Conservation (phyloP, 805 yeast genomes). For the Yarrowia keelungensis region DNA sequence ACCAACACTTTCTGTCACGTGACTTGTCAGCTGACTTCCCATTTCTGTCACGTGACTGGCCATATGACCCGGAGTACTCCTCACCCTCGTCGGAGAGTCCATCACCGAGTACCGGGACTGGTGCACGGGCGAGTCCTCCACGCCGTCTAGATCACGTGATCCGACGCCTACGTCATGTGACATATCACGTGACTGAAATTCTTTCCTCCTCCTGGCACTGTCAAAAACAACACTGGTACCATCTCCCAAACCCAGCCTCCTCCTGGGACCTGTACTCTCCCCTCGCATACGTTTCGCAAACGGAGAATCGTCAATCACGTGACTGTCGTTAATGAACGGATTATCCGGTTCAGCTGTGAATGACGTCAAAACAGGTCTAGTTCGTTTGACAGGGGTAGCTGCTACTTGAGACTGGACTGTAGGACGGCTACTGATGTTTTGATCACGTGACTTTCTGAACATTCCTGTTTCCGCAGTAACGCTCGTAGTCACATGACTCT, state of each 20-base stretch:
- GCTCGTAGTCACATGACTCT: neutral
- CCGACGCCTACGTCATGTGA: too few relatives aligned
- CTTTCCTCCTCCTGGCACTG: neutral
- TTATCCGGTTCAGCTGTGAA: constrained; percentile 23
- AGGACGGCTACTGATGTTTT: neutral
- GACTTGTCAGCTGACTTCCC: too few relatives aligned
- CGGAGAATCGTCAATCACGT: constrained; percentile 21
- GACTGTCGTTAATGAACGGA: constrained; percentile 12
- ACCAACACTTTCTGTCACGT: neutral
- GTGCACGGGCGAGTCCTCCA: constrained; percentile 4
- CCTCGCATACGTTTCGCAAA: constrained; percentile 34
- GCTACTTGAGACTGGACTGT: constrained; percentile 7
- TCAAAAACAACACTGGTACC: constrained; percentile 2
- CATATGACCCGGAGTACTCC: too few relatives aligned
- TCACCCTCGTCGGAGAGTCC: constrained; percentile 8
- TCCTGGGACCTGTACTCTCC: neutral
- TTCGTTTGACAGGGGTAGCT: constrained; percentile 25
- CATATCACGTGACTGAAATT: too few relatives aligned
- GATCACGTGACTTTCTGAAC: constrained; percentile 17
- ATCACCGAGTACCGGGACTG: neutral
- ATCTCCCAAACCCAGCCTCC: neutral
- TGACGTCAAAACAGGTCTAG: constrained; percentile 1
- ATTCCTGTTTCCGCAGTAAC: neutral
- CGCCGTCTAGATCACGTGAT: too few relatives aligned
- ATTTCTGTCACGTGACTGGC: too few relatives aligned